phyloP scores from a whole-genome alignment of 345 rosid genomes.

The Leavenworthia alabamica region DNA sequence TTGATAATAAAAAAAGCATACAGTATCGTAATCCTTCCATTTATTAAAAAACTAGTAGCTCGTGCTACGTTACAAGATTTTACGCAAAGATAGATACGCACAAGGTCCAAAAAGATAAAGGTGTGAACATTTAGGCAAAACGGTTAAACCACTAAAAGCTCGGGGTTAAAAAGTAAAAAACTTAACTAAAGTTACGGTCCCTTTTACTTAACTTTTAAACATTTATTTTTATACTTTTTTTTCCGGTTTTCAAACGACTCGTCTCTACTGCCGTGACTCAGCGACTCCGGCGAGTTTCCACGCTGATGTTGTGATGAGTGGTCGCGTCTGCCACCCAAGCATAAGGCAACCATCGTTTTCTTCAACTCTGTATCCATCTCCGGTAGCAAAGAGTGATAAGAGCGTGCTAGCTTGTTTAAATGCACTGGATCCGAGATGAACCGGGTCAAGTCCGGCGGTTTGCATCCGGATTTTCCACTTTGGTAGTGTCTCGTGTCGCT shows the following conservation, averaged over 20 bases:
- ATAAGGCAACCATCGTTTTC: slow-evolving; percentile 70
- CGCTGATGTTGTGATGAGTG: slow-evolving; percentile 76
- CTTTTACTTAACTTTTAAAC: slow-evolving; percentile 1
- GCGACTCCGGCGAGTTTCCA: slow-evolving; percentile 42
- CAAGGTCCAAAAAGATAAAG: slow-evolving; percentile 25
- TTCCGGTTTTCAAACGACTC: background rate
- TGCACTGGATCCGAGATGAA: slow-evolving; percentile 74
- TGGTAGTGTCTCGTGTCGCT: slow-evolving; percentile 67
- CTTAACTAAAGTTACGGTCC: slow-evolving; percentile 20
- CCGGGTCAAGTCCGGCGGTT: slow-evolving; percentile 51
- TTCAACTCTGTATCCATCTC: slow-evolving; percentile 71
- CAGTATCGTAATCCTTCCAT: slow-evolving; percentile 27
- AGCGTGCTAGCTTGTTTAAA: slow-evolving; percentile 86
- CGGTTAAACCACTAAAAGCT: background rate
- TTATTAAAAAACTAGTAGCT: slow-evolving; percentile 25
- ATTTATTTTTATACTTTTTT: background rate
- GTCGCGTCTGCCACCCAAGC: slow-evolving; percentile 85
- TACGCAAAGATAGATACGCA: slow-evolving; percentile 16
- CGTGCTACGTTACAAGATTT: slow-evolving; percentile 24
- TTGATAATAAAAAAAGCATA: slow-evolving; percentile 5
- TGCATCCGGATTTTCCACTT: slow-evolving; percentile 56
- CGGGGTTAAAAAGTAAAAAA: slow-evolving; percentile 28
- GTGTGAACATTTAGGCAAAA: slow-evolving; percentile 14
- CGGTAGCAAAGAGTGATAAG: slow-evolving; percentile 58
- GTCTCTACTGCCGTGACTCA: slow-evolving; percentile 8